Conservation (phyloP, 169 alveolate species). For the Plasmodium chabaudi region DNA sequence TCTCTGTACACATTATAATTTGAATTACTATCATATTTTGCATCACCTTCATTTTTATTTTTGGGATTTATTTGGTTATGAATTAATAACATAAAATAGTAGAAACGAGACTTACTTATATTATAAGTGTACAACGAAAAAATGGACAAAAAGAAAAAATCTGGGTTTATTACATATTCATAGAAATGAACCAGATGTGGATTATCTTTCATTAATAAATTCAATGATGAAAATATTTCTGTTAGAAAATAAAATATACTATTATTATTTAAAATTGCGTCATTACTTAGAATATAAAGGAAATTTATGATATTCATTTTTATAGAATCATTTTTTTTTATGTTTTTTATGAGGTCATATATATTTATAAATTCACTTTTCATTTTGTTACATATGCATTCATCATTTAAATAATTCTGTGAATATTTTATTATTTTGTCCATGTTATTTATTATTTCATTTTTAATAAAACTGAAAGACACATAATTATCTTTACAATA, state of each 20-base stretch:
- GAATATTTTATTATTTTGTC: conserved; percentile 44
- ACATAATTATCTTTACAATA: conserved; percentile 68
- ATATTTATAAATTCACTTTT: conserved; percentile 57
- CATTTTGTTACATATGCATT: conserved; percentile 32
- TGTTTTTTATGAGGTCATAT: conserved; percentile 46
- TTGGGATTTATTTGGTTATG: conserved; percentile 32
- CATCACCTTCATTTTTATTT: conserved; percentile 14
- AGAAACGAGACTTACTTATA: conserved; percentile 68
- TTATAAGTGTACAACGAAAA: conserved; percentile 66
- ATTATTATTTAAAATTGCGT: conserved; percentile 50
- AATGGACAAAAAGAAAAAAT: conserved; percentile 63
- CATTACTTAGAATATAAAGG: conserved; percentile 30
- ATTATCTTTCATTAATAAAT: conserved; percentile 36
- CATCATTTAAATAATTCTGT: conserved; percentile 49
- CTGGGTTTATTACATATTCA: conserved; percentile 45
- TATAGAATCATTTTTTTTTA: conserved; percentile 67
- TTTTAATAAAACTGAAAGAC: conserved; percentile 67
- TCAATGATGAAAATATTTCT: conserved; percentile 64
- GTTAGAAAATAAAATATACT: conserved; percentile 64
- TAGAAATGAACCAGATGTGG: conserved; percentile 36
- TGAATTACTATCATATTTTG: conserved; percentile 43
- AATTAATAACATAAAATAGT: conserved; percentile 62
- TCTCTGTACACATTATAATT: conserved; percentile 40
- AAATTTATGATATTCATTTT: conserved; percentile 30
- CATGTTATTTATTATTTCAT: conserved; percentile 54